Evolutionary conservation across 305 asterid genomes (phyloP).

Genomic region (Fraxinus floribunda): DNA sequence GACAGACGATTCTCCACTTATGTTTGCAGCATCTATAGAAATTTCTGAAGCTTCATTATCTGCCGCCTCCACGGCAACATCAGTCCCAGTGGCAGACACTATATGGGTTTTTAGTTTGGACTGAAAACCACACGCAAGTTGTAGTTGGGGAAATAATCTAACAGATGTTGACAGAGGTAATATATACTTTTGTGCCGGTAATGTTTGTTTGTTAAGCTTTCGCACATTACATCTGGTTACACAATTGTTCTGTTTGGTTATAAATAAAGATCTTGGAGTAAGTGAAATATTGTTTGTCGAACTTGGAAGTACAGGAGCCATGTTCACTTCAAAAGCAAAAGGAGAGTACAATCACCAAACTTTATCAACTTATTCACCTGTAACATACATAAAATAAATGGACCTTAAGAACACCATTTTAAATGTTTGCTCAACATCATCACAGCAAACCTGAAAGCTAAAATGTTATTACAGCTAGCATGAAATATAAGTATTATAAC

Average conservation of each 20-base stretch:
- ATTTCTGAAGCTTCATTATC: conserved; percentile 35
- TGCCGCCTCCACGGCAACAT: conserved; percentile 69
- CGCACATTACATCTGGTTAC: conserved; percentile 45
- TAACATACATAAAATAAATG: conserved; percentile 2
- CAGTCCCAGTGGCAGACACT: conserved; percentile 62
- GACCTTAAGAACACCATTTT: neutral
- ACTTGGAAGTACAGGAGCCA: conserved; percentile 62
- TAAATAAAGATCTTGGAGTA: conserved; percentile 41
- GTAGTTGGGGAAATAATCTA: conserved; percentile 77
- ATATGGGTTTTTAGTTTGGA: conserved; percentile 42
- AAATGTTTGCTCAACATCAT: neutral
- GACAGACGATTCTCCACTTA: conserved; percentile 41
- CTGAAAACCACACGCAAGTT: conserved; percentile 41
- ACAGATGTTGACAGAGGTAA: conserved; percentile 74
- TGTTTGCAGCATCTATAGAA: conserved; percentile 35
- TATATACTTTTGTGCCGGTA: conserved; percentile 46
- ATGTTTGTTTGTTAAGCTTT: conserved; percentile 42
- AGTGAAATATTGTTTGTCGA: conserved; percentile 44
- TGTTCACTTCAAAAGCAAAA: conserved; percentile 32
- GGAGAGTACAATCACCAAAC: conserved; percentile 30
- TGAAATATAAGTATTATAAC: neutral
- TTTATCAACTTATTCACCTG: conserved; percentile 46
- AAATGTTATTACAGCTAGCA: neutral
- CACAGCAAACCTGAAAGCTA: neutral
- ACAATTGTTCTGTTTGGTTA: conserved; percentile 39